A percentile compares a stretch with the other conserved stretches of the same genome.
Evolutionary conservation across 345 rosid species (phyloP).

Genomic region (Theobroma cacao): DNA sequence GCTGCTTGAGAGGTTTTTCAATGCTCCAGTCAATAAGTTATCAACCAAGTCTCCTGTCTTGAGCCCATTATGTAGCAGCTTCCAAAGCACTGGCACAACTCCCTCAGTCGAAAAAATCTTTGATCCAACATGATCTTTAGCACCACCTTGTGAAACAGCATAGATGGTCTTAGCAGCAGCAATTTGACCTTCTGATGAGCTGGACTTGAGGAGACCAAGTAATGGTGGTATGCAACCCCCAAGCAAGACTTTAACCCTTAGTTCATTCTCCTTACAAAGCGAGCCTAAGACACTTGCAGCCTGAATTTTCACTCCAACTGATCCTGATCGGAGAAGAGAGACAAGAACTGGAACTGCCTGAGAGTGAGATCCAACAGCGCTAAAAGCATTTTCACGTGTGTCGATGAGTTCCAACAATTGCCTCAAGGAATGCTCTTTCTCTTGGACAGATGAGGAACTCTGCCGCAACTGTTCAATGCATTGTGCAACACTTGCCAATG

Average conservation of each 20-base stretch:
- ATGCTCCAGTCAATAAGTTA: slow-evolving; percentile 89
- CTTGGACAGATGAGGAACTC: slow-evolving; percentile 82
- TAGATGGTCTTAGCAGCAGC: slow-evolving; percentile 94
- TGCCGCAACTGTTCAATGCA: slow-evolving; percentile 97
- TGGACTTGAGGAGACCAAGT: slow-evolving; percentile 97
- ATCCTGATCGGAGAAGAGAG: slow-evolving; percentile 98
- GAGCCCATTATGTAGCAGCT: slow-evolving; percentile 66
- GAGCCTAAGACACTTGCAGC: slow-evolving; percentile 96
- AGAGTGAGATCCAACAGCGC: slow-evolving; percentile 99
- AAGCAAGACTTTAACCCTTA: slow-evolving; percentile 92
- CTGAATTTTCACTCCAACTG: slow-evolving; percentile 89
- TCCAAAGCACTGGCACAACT: slow-evolving; percentile 96
- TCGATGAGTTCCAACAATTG: slow-evolving; percentile 92
- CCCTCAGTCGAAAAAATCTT: slow-evolving; percentile 99
- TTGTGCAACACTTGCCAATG: slow-evolving; percentile 98
- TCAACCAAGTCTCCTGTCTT: slow-evolving; percentile 85
- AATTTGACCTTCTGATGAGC: slow-evolving; percentile 93
- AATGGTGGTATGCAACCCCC: slow-evolving; percentile 99
- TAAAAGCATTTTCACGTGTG: slow-evolving; percentile 91
- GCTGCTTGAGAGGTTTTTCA: slow-evolving; percentile 85
- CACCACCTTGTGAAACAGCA: slow-evolving; percentile 98
- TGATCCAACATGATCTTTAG: slow-evolving; percentile 96
- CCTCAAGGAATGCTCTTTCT: slow-evolving; percentile 81
- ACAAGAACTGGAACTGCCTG: slow-evolving; percentile 99
- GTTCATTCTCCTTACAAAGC: slow-evolving; percentile 97